Base-by-base conservation (phyloP, 2,329 filamentous ascomycete genomes). In the Apiospora malaysiana region DNA sequence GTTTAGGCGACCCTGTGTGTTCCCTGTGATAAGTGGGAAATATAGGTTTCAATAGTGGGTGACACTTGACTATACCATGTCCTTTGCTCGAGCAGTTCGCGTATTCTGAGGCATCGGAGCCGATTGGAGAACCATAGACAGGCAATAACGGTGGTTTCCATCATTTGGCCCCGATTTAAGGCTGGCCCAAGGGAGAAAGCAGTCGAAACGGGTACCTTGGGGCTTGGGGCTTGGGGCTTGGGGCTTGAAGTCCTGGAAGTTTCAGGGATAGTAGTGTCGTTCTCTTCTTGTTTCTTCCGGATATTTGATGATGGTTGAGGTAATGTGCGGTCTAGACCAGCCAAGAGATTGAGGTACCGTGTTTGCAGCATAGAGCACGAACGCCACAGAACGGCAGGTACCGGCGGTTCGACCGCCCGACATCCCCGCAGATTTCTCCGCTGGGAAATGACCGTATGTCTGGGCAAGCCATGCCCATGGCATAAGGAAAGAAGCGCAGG, bases 401-500 rank as follows among this genome's bases (percentile, higher is more conserved):
- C 27, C 18, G 37, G 32, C 56, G 56, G 56, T 63, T 63, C 56
- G 18, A 40, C 56, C 32, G 56, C 56, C 56, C 56, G 56, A 63
- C 56, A 63, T 40, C 56, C 56, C 56, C 56, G 56, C 40, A 8
- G 18, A 32, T 32, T n/a, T 63, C 56, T 63, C 56, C 56, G 56
- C 56, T n/a, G n/a, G 2, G 32, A 8, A 8, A 40, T 16, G 25
- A 32, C 32, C n/a, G 40, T 63, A 3, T 40, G 56, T 40, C 32
- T 40, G 56, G 56, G 56, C 56, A 63, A 18, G 2, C 32, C 27
- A 63, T 63, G 32, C 5, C 32, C 27, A 63, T 63, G 56, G 32
- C 32, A 40, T n/a, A 18, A 63, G 18, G 18, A 10, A 10, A 40
- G 32, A n/a, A n/a, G 27, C 56, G 49, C 49, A 56, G 49, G 14